A percentile compares a stretch with the other conserved stretches of the same genome.
These are phyloP conservation scores for Trypanosoma platydactyli DNA, from an alignment of 208 protist species.

Conservation along the genomic window DNA sequence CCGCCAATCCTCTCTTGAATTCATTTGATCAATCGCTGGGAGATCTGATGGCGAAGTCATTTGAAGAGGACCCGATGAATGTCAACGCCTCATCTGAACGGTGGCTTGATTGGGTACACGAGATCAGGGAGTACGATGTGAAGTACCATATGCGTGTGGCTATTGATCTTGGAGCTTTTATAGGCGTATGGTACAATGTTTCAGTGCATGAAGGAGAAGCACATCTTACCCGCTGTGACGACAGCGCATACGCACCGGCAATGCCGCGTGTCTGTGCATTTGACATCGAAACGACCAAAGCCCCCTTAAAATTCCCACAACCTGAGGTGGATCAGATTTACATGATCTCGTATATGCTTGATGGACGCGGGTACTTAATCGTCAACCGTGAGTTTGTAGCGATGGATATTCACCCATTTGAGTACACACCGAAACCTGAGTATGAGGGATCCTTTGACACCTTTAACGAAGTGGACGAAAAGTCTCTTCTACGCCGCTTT, in stretches of 20 bases:
- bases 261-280: slow-evolving; percentile 94
- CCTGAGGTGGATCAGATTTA: slow-evolving; percentile 98
- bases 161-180: slow-evolving; percentile 96
- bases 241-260: slow-evolving; percentile 88
- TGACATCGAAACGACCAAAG: slow-evolving; percentile 99
- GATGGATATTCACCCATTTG: slow-evolving; percentile 98
- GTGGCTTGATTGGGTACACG: slow-evolving; percentile 93
- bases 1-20: slow-evolving; percentile 38
- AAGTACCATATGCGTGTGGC: slow-evolving; percentile 98
- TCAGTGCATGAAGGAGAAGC: slow-evolving; percentile 69
- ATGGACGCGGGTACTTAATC: slow-evolving; percentile 98
- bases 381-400: slow-evolving; percentile 98
- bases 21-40: slow-evolving; percentile 63
- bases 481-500: slow-evolving; percentile 91
- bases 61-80: slow-evolving; percentile 54
- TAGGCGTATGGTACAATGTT: slow-evolving; percentile 97
- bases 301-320: slow-evolving; percentile 99
- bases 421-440: slow-evolving; percentile 99
- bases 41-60: slow-evolving; percentile 71
- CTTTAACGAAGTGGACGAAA: slow-evolving; percentile 97
- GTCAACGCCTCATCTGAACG: slow-evolving; percentile 32
- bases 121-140: slow-evolving; percentile 99
- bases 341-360: slow-evolving; percentile 99
- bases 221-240: slow-evolving; percentile 71
- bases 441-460: slow-evolving; percentile 97